Conservation (phyloP, 176 grass and related monocot species). For the Phragmites australis region DNA sequence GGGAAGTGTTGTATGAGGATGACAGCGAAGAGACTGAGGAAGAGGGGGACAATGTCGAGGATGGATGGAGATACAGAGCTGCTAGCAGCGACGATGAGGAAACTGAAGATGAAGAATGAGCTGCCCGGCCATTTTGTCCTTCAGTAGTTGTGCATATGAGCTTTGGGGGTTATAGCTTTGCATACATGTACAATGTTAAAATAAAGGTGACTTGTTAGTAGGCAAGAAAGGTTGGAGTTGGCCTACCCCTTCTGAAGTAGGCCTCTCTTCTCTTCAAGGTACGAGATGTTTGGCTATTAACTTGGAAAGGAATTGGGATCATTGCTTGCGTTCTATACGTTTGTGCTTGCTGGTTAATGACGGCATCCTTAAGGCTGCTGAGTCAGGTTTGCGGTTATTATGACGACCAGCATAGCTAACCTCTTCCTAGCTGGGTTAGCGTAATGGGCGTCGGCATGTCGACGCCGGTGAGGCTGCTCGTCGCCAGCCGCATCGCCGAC, state of each 20-base stretch:
- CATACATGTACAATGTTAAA: slow-evolving; percentile 46
- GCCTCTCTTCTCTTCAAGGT: too few relatives aligned
- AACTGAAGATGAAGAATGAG: slow-evolving; percentile 79
- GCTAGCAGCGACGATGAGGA: slow-evolving; percentile 65
- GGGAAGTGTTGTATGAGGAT: slow-evolving; percentile 43
- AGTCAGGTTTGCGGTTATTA: too few relatives aligned
- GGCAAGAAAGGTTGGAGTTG: neutral
- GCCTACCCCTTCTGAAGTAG: neutral
- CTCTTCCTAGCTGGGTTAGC: too few relatives aligned
- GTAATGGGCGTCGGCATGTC: slow-evolving; percentile 60
- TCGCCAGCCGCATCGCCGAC: slow-evolving; percentile 33
- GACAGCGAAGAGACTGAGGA: slow-evolving; percentile 83
- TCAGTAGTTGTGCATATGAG: slow-evolving; percentile 35
- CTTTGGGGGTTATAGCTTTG: slow-evolving; percentile 39
- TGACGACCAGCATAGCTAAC: too few relatives aligned
- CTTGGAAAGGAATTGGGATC: neutral
- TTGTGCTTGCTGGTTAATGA: neutral
- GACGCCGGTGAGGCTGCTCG: slow-evolving; percentile 45
- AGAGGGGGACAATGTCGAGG: slow-evolving; percentile 48
- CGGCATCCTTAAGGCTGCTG: too few relatives aligned
- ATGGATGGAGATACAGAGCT: slow-evolving; percentile 42
- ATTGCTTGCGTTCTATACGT: neutral
- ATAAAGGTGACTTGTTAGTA: slow-evolving; percentile 23
- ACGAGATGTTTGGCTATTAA: too few relatives aligned
- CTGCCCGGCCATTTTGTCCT: neutral